Conservation (phyloP, 805 yeast genomes). For the Sugiyamaella valdiviana region DNA sequence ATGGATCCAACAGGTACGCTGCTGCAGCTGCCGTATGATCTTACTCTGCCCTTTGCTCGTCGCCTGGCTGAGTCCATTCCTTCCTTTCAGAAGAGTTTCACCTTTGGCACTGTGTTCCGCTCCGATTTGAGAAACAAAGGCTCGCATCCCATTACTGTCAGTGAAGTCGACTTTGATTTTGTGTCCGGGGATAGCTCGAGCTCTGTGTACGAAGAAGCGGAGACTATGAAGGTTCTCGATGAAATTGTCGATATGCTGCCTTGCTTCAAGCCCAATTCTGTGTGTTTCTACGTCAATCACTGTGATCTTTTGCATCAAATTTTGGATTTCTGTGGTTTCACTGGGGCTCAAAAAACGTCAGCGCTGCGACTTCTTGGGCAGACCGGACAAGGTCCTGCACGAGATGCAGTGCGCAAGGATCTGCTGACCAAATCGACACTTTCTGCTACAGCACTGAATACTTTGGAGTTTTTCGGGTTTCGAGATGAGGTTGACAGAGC, state of each 20-base stretch:
- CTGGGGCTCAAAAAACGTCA: constrained; percentile 61
- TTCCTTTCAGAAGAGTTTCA: constrained; percentile 52
- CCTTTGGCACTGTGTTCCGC: constrained; percentile 78
- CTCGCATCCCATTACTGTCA: constrained; percentile 70
- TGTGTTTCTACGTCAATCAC: constrained; percentile 68
- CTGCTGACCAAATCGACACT: constrained; percentile 63
- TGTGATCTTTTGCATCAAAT: constrained; percentile 69
- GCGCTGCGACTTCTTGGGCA: constrained; percentile 72
- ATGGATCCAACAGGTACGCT: constrained; percentile 84
- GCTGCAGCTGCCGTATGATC: constrained; percentile 81
- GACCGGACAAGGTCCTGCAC: constrained; percentile 60
- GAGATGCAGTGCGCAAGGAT: constrained; percentile 51
- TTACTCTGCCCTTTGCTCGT: constrained; percentile 86
- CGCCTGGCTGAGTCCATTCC: constrained; percentile 60
- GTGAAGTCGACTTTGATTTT: constrained; percentile 84
- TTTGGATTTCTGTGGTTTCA: constrained; percentile 75
- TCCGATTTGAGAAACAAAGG: constrained; percentile 47
- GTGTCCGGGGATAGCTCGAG: constrained; percentile 46
- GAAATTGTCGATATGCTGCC: constrained; percentile 65
- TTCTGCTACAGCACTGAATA: constrained; percentile 75
- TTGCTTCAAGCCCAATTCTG: constrained; percentile 51
- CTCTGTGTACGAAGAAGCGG: constrained; percentile 71
- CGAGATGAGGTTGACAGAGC: constrained; percentile 61
- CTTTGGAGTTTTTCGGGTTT: constrained; percentile 75
- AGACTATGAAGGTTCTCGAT: constrained; percentile 72